phyloP scores from a whole-genome alignment of 2,329 filamentous ascomycete genomes.

The Fusarium pseudocircinatum region DNA sequence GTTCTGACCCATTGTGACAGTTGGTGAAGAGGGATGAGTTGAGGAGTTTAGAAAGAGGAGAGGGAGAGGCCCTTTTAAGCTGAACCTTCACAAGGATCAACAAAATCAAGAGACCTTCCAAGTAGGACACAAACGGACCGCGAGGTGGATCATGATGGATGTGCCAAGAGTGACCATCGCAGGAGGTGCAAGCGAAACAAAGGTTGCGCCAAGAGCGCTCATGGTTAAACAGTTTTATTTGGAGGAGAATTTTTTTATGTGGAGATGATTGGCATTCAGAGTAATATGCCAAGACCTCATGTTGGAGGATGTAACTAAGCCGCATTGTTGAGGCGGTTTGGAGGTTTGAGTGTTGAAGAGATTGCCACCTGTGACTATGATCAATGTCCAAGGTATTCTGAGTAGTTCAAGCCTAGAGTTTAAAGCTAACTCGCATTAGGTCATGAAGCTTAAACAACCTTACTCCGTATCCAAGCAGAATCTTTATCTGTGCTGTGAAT shows the following conservation, averaged over 20 bases:
- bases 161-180: constrained; percentile 7
- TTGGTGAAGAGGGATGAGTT: background rate
- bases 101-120: background rate
- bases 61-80: constrained; percentile 6
- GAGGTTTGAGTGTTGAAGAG: background rate
- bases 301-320: background rate
- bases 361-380: background rate
- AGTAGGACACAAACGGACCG: background rate
- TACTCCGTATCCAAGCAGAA: background rate
- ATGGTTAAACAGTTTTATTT: constrained; percentile 3
- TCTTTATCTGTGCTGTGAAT: background rate
- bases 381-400: too few relatives aligned
- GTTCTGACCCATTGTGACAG: constrained; percentile 24
- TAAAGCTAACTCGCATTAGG: too few relatives aligned
- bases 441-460: background rate
- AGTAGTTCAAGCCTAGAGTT: too few relatives aligned
- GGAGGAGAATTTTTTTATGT: constrained; percentile 18
- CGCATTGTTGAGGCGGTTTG: background rate
- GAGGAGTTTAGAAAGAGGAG: fast-evolving
- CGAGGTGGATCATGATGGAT: constrained; percentile 5
- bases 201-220: background rate
- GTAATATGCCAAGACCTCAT: background rate
- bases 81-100: background rate
- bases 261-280: constrained; percentile 1
- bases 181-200: background rate